Base-by-base conservation (phyloP, 2,329 filamentous ascomycete species). In the Talaromyces marneffei region DNA sequence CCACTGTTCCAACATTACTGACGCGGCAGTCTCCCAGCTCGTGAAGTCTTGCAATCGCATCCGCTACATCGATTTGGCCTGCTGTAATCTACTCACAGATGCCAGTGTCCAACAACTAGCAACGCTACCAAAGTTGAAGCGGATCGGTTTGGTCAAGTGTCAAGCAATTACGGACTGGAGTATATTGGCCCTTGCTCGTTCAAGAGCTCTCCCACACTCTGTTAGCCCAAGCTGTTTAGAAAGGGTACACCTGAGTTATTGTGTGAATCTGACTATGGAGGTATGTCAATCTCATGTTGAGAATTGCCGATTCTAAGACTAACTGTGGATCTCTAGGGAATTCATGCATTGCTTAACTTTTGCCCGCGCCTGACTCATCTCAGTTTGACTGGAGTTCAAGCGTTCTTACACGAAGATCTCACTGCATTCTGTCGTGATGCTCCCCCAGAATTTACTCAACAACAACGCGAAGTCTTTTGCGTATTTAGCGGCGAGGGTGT, bases 51-150 rank as follows among this genome's bases (percentile, higher is more conserved):
- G 94, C 80, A 97, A 93, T 70, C 86, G 94, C 25, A 97, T 99
- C 66, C 85, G 94, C 60, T 99, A 99, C 73, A 99, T 99, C 65
- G 94, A 99, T 72, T 80, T 99, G 46, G 94, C 94, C n/a, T 97
- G 94, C 78, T 99, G 94, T 75, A 85, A 84, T 14, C 87, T 91
- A 67, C 80, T 99, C 63, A 97, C 94, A 0, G 94, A 99, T 68
- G 82, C 83, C 10, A 97, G 92, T 23, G 89, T 99, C 16, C 88
- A 84, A 64, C 88, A 91, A 65, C 81, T 99, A 39, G 92, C 94
- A 4, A 85, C 85, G 14, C 82, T 99, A 5, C 94, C 94, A 2
- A 99, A 99, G 75, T 80, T 99, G 58, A 92, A 96, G 79, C 84
- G 94, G 39, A 96, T 99, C 63, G 94, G 94, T 0, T 78, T 99